These are phyloP conservation scores for Ustilago hordei DNA, from an alignment of 1,284 basidiomycete genomes.

Conservation along the genomic window DNA sequence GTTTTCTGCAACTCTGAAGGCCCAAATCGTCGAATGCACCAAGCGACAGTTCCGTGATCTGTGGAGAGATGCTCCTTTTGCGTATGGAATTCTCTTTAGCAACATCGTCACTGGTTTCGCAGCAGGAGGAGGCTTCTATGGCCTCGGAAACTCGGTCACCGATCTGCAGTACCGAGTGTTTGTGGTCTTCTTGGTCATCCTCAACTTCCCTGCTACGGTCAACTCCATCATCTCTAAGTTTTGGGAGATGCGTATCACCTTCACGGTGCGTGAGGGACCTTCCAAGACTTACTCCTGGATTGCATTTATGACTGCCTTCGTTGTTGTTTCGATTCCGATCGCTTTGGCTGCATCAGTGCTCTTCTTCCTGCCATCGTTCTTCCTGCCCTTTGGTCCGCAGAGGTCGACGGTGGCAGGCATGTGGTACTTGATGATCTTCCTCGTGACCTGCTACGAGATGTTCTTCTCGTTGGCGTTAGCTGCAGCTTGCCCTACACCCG, in stretches of 20 bases:
- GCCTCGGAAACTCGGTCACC: slow-evolving; percentile 34
- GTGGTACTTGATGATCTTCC: slow-evolving; percentile 61
- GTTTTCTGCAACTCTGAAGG: slow-evolving; percentile 74
- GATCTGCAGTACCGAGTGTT: slow-evolving; percentile 50
- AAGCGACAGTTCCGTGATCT: slow-evolving; percentile 74
- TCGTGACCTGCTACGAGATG: slow-evolving; percentile 58
- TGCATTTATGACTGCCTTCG: slow-evolving; percentile 49
- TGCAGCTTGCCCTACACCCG: slow-evolving; percentile 61
- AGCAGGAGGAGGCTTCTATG: slow-evolving; percentile 50
- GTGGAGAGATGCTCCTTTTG: slow-evolving; percentile 79
- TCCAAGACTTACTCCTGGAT: slow-evolving; percentile 61
- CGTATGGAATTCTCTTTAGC: slow-evolving; percentile 78
- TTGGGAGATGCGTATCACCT: slow-evolving; percentile 59
- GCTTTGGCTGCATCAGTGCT: slow-evolving; percentile 62
- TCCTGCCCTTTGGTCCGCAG: slow-evolving; percentile 54
- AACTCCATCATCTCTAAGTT: slow-evolving; percentile 60
- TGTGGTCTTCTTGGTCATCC: slow-evolving; percentile 49
- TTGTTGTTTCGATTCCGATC: slow-evolving; percentile 55
- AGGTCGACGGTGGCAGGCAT: slow-evolving; percentile 53
- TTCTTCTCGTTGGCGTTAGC: slow-evolving; percentile 65
- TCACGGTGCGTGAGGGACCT: slow-evolving; percentile 52
- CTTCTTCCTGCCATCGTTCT: slow-evolving; percentile 66
- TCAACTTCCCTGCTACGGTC: slow-evolving; percentile 59
- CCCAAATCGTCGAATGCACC: slow-evolving; percentile 74
- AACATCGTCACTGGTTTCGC: slow-evolving; percentile 69